Conservation (phyloP, 805 yeast genomes). For the Saturnispora sanitii region DNA sequence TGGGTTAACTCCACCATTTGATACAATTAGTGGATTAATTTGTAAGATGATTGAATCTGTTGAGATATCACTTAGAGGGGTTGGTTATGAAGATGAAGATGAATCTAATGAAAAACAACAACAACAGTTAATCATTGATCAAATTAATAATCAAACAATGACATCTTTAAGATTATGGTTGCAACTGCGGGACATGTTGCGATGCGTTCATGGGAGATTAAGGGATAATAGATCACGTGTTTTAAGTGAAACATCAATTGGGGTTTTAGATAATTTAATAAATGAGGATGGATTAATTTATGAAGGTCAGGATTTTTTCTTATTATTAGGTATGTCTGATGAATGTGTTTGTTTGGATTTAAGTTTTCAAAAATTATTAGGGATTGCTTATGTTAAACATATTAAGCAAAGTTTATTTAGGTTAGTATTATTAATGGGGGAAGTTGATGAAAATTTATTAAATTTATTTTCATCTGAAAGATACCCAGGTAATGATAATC, state of each 20-base stretch:
- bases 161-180: constrained; percentile 44
- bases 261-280: constrained; percentile 48
- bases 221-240: constrained; percentile 18
- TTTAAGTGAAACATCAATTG: constrained; percentile 24
- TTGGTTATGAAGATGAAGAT: constrained; percentile 18
- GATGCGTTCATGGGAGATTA: constrained; percentile 16
- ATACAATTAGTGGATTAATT: constrained; percentile 27
- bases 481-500: constrained; percentile 9
- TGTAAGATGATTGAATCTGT: constrained; percentile 51
- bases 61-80: constrained; percentile 58
- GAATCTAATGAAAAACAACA: constrained; percentile 19
- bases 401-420: constrained; percentile 37
- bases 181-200: constrained; percentile 26
- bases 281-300: constrained; percentile 28
- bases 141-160: constrained; percentile 51
- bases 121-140: constrained; percentile 41
- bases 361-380: constrained; percentile 37
- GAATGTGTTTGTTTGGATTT: constrained; percentile 40
- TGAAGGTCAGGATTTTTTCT: constrained; percentile 42
- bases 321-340: constrained; percentile 37
- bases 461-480: constrained; percentile 4
- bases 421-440: constrained; percentile 11
- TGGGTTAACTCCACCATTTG: constrained; percentile 23
- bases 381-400: constrained; percentile 41
- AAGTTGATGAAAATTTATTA: constrained; percentile 1